Percentiles rank a stretch among this genome's conserved stretches.
phyloP scores from a whole-genome alignment of 2,329 filamentous ascomycete species.

The Diplodia mutila region DNA sequence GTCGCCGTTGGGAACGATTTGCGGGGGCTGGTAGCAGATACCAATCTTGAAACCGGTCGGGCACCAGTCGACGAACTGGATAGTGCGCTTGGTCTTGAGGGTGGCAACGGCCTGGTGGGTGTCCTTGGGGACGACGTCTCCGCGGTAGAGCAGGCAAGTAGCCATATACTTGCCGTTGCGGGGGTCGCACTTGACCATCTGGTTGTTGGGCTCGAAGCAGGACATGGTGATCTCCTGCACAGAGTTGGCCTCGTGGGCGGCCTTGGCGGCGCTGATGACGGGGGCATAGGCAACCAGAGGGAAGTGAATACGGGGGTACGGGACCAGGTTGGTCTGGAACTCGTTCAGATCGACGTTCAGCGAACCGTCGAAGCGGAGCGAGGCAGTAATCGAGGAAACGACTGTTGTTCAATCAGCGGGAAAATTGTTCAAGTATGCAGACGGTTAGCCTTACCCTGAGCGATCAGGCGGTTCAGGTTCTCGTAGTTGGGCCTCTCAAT shows the following conservation, averaged over 20 bases:
- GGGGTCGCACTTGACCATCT: slow-evolving; percentile 76
- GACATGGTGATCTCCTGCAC: slow-evolving; percentile 73
- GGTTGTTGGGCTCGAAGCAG: slow-evolving; percentile 75
- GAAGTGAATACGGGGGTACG: slow-evolving; percentile 75
- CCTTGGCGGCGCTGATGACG: slow-evolving; percentile 73
- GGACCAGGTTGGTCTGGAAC: slow-evolving; percentile 77
- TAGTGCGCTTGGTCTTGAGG: slow-evolving; percentile 71
- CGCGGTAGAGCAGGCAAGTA: slow-evolving; percentile 71
- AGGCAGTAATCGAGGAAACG: slow-evolving; percentile 74
- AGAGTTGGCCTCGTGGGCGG: slow-evolving; percentile 88
- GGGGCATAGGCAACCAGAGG: slow-evolving; percentile 74
- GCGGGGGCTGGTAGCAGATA: slow-evolving; percentile 86
- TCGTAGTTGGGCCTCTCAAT: slow-evolving; percentile 71
- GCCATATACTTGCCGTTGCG: slow-evolving; percentile 79
- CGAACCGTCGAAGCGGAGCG: slow-evolving; percentile 71
- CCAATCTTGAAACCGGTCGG: slow-evolving; percentile 76
- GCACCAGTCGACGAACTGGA: slow-evolving; percentile 77
- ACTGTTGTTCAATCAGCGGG: slow-evolving; percentile 43
- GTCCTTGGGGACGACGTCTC: slow-evolving; percentile 71
- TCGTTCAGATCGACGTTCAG: slow-evolving; percentile 77
- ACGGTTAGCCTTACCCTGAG: slow-evolving; percentile 50
- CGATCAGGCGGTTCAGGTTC: slow-evolving; percentile 73
- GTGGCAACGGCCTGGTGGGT: slow-evolving; percentile 68
- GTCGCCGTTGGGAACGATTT: slow-evolving; percentile 95
- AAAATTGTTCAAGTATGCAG: neutral